A percentile compares a stretch with the other conserved stretches of the same genome.
Conservation (phyloP, 2,329 filamentous ascomycete species). For the Acrocalymma vagum region DNA sequence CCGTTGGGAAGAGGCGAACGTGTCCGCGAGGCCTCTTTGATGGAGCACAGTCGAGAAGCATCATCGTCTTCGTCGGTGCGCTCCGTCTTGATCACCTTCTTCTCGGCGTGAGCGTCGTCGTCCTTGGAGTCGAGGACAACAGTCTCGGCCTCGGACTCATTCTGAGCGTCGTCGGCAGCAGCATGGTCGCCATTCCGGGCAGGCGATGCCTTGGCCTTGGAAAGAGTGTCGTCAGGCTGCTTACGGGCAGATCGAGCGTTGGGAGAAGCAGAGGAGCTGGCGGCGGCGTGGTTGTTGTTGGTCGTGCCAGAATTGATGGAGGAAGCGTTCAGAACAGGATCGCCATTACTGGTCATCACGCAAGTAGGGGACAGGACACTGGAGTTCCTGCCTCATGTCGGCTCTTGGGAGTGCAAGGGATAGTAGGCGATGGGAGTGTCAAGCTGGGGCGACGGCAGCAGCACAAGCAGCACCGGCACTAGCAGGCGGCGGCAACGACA, state of each 20-base stretch:
- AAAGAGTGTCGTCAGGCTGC: conserved; percentile 28
- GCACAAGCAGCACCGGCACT: conserved; percentile 10
- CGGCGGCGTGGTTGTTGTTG: conserved; percentile 24
- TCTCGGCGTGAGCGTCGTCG: conserved; percentile 46
- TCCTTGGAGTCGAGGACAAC: conserved; percentile 54
- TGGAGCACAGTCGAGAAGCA: conserved; percentile 28
- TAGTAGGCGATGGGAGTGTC: conserved; percentile 10
- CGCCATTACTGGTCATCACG: conserved; percentile 52
- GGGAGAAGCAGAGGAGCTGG: conserved; percentile 17
- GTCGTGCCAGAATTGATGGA: conserved; percentile 17
- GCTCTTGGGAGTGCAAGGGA: conserved; percentile 39
- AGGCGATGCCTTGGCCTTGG: conserved; percentile 20
- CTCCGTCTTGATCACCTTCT: conserved; percentile 51
- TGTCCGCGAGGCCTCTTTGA: conserved; percentile 36
- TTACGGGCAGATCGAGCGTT: conserved; percentile 18
- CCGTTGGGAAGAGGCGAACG: conserved; percentile 36
- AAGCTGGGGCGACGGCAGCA: background rate
- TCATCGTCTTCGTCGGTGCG: conserved; percentile 41
- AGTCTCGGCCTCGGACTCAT: conserved; percentile 60
- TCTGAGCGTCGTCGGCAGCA: conserved; percentile 44
- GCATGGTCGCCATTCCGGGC: conserved; percentile 35
- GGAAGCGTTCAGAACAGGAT: conserved; percentile 40
- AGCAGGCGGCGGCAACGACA: conserved; percentile 25
- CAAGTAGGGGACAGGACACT: conserved; percentile 46
- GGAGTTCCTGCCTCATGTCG: conserved; percentile 50